Conservation (phyloP, 192 early-diverging fungal species). For the Entomortierella beljakovae region DNA sequence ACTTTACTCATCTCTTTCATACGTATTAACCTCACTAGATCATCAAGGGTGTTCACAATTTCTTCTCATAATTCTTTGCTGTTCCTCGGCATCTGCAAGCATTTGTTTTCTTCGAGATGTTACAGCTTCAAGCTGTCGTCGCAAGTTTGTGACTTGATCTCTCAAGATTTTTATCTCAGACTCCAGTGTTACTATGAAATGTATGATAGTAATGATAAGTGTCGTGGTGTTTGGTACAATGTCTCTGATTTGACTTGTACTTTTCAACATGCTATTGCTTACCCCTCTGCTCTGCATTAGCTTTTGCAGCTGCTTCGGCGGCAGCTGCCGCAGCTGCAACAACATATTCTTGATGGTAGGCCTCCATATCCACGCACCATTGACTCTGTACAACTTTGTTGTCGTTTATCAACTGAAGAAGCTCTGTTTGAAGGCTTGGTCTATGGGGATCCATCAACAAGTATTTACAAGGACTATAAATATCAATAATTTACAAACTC, state of each 20-base stretch:
- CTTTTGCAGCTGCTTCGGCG: conserved; percentile 2
- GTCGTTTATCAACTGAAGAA: conserved; percentile 11
- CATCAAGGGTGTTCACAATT: no score
- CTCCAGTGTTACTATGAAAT: conserved; percentile 16
- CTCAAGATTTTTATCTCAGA: conserved; percentile 9
- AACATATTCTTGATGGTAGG: conserved; percentile 23
- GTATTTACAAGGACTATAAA: no score
- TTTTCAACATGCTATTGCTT: not conserved
- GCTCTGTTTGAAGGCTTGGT: conserved; percentile 21
- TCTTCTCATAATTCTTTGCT: no score
- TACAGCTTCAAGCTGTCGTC: conserved; percentile 25
- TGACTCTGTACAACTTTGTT: conserved; percentile 18
- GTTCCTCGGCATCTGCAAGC: not conserved
- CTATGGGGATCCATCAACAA: not conserved
- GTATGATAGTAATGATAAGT: no score
- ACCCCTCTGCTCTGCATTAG: conserved; percentile 19
- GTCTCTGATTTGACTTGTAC: no score
- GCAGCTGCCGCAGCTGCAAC: conserved; percentile 22
- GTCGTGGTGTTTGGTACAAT: no score
- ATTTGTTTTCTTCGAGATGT: conserved; percentile 20
- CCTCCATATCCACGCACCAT: conserved; percentile 20
- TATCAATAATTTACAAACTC: no score
- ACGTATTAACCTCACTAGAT: no score
- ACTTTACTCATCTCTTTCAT: no score
- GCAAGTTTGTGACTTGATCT: conserved; percentile 21